A percentile compares a stretch with the other conserved stretches of the same genome.
Conservation (phyloP, 2,329 filamentous ascomycete species). For the Botryotinia globosa region DNA sequence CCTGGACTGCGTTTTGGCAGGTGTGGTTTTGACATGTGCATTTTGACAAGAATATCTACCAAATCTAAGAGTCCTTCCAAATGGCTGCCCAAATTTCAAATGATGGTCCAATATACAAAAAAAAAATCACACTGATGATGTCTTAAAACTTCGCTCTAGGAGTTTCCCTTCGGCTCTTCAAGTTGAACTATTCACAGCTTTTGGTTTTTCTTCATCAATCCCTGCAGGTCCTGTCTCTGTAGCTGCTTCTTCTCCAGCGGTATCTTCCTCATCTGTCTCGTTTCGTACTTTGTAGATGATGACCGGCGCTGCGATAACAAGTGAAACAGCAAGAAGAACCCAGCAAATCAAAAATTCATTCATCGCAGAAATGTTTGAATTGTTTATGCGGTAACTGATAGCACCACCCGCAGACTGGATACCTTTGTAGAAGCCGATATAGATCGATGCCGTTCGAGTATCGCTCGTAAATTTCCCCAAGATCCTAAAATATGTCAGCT, state of each 20-base stretch:
- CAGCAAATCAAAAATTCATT: slow-evolving; percentile 71
- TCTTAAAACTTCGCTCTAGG: not conserved
- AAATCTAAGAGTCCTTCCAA: not conserved
- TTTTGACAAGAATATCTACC: slow-evolving; percentile 14
- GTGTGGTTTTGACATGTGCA: slow-evolving; percentile 20
- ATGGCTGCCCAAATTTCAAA: not conserved
- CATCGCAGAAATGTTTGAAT: slow-evolving; percentile 58
- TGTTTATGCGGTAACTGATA: slow-evolving; percentile 68
- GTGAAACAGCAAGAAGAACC: slow-evolving; percentile 67
- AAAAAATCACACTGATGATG: not conserved
- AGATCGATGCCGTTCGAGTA: slow-evolving; percentile 81
- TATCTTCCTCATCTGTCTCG: slow-evolving; percentile 1
- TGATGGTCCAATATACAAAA: not conserved
- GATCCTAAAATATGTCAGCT: slow-evolving; percentile 52
- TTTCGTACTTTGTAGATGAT: slow-evolving; percentile 66
- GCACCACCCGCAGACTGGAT: slow-evolving; percentile 83
- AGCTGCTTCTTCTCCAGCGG: not conserved
- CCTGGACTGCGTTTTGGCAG: slow-evolving; percentile 17
- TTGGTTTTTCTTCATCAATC: not conserved
- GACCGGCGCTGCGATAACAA: slow-evolving; percentile 73
- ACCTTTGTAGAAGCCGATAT: slow-evolving; percentile 83
- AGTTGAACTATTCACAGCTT: not conserved
- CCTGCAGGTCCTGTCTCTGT: not conserved
- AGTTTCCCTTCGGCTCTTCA: not conserved
- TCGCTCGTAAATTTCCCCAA: slow-evolving; percentile 91